phyloP scores from a whole-genome alignment of 1,284 basidiomycete genomes.

The Testicularia cyperi region DNA sequence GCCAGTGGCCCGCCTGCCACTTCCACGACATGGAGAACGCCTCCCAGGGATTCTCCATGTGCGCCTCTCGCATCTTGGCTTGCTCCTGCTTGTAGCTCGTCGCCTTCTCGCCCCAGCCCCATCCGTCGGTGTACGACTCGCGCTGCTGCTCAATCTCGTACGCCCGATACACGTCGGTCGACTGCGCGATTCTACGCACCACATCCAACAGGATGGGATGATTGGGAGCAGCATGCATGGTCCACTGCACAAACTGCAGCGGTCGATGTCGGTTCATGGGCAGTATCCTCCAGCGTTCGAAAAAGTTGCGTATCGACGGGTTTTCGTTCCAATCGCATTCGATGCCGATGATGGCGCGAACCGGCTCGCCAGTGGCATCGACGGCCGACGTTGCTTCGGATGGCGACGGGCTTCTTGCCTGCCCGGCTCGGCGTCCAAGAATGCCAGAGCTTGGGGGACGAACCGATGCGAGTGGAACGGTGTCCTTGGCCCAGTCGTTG shows the following conservation, averaged over 20 bases:
- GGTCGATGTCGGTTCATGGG: constrained; percentile 25
- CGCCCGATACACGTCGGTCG: constrained; percentile 18
- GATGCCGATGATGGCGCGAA: constrained; percentile 35
- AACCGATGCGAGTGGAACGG: constrained; percentile 15
- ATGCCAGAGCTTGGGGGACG: constrained; percentile 10
- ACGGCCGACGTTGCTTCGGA: not conserved
- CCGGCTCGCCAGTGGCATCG: constrained; percentile 6
- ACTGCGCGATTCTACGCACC: constrained; percentile 19
- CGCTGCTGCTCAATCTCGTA: constrained; percentile 22
- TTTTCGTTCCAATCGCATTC: constrained; percentile 35
- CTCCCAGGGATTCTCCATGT: constrained; percentile 21
- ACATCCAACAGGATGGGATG: constrained; percentile 42
- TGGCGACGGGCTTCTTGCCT: not conserved
- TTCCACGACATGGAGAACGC: constrained; percentile 20
- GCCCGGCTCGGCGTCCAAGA: constrained; percentile 14
- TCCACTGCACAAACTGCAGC: constrained; percentile 39
- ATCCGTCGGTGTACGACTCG: constrained; percentile 18
- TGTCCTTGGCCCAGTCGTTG: constrained; percentile 28
- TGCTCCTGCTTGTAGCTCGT: constrained; percentile 11
- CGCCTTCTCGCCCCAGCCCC: constrained; percentile 28
- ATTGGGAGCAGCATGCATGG: constrained; percentile 23
- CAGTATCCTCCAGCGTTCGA: constrained; percentile 22
- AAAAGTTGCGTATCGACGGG: constrained; percentile 11
- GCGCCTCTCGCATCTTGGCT: constrained; percentile 5
- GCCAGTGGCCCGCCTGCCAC: constrained; percentile 36